Evolutionary conservation across 257 asterid species (phyloP).

Genomic region (Solanum neorickii): DNA sequence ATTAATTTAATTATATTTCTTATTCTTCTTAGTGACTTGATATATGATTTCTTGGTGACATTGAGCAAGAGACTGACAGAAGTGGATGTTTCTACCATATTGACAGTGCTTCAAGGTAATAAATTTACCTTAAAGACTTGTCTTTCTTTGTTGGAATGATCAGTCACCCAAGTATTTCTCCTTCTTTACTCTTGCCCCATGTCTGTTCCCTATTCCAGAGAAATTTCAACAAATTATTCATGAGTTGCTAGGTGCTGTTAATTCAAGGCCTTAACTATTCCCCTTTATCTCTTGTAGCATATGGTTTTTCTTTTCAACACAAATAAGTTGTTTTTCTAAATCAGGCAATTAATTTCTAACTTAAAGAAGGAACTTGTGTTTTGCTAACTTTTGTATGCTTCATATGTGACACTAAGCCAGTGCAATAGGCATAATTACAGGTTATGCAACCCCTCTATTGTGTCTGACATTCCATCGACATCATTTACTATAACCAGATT

Average conservation of each 20-base stretch:
- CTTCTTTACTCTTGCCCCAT: not conserved
- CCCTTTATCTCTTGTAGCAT: not conserved
- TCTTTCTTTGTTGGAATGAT: conserved; percentile 8
- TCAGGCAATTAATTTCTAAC: not conserved
- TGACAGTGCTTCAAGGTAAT: conserved; percentile 70
- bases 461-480: not conserved
- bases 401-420: not conserved
- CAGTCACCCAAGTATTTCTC: not conserved
- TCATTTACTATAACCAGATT: not conserved
- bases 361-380: not conserved
- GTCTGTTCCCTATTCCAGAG: not conserved
- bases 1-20: not conserved
- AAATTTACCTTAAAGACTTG: not conserved
- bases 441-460: not conserved
- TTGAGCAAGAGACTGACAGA: conserved; percentile 89
- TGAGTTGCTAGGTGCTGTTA: not conserved
- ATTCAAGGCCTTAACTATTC: not conserved
- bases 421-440: not conserved
- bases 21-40: conserved; percentile 61
- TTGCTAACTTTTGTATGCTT: not conserved
- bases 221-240: not conserved
- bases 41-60: conserved; percentile 77
- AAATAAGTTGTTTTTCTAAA: not conserved
- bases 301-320: not conserved
- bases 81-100: conserved; percentile 84